Percentiles rank a stretch among this genome's conserved stretches.
phyloP scores from a whole-genome alignment of 768 basidiomycete genomes.

The Amanita fuliginea region DNA sequence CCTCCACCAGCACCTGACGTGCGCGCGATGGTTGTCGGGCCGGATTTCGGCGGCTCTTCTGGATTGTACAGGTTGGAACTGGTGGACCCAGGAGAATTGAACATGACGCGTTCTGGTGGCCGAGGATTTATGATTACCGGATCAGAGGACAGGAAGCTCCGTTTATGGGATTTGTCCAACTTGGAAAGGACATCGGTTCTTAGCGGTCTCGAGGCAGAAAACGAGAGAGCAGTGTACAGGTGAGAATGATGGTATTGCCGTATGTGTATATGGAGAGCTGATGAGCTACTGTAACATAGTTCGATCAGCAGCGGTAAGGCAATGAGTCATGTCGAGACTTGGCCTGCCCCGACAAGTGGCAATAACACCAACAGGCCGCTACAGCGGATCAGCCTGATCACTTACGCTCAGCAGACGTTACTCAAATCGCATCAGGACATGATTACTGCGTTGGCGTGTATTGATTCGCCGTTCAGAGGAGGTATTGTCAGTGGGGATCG shows the following conservation, averaged over 20 bases:
- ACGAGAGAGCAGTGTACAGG: conserved; percentile 73
- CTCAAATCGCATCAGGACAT: conserved; percentile 86
- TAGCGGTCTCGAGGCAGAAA: conserved; percentile 67
- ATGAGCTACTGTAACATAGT: conserved; percentile 11
- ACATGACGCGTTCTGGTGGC: conserved; percentile 24
- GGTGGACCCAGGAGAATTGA: conserved; percentile 29
- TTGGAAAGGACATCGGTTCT: conserved; percentile 67
- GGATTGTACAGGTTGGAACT: conserved; percentile 41
- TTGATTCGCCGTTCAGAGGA: conserved; percentile 89
- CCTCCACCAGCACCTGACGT: conserved; percentile 53
- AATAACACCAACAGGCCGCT: conserved; percentile 56
- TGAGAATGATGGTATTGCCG: conserved; percentile 19
- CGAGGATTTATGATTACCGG: conserved; percentile 78
- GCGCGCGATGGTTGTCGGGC: conserved; percentile 56
- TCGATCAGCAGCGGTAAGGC: conserved; percentile 31
- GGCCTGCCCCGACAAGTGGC: conserved; percentile 33
- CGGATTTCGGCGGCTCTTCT: conserved; percentile 69
- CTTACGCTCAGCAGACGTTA: conserved; percentile 74
- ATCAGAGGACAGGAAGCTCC: conserved; percentile 80
- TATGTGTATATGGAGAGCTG: neutral
- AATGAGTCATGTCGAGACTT: conserved; percentile 53
- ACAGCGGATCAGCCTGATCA: conserved; percentile 68
- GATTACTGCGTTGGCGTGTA: conserved; percentile 72
- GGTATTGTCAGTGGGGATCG: conserved; percentile 90
- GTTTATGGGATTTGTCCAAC: conserved; percentile 78